These are phyloP conservation scores for Pseudocercospora vitis DNA, from an alignment of 2,329 filamentous ascomycete species.

Conservation along the genomic window DNA sequence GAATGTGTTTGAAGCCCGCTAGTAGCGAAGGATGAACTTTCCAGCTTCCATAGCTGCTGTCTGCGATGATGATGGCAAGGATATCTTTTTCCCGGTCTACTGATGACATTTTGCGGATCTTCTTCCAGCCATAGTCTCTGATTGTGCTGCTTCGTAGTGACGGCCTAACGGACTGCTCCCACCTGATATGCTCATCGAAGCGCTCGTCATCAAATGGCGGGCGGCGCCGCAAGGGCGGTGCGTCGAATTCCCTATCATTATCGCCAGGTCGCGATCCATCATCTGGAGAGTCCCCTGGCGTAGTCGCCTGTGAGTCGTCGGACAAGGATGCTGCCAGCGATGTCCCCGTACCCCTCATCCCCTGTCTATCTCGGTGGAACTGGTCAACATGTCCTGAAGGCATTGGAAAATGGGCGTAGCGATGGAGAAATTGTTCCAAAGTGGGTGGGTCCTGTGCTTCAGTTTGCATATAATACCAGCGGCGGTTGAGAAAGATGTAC, in stretches of 20 bases:
- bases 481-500: neutral
- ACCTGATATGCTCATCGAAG: too few relatives aligned
- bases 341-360: neutral
- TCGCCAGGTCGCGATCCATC: too few relatives aligned
- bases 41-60: neutral
- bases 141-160: neutral
- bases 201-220: too few relatives aligned
- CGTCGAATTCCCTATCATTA: too few relatives aligned
- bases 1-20: neutral
- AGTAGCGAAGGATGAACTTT: constrained; percentile 4
- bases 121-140: neutral
- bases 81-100: neutral
- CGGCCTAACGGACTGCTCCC: neutral
- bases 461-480: neutral
- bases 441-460: neutral
- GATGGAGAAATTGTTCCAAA: neutral
- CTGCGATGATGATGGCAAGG: neutral
- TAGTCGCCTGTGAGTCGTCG: neutral
- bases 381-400: neutral
- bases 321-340: neutral
- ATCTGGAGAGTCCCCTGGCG: neutral
- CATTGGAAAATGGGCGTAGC: neutral
- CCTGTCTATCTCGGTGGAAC: neutral
- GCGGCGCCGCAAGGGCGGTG: too few relatives aligned
- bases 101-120: neutral